Evolutionary conservation across 1,284 basidiomycete species (phyloP), one percentile per base, ranked within the genome.

Genomic region (Amylostereum chailletii): DNA sequence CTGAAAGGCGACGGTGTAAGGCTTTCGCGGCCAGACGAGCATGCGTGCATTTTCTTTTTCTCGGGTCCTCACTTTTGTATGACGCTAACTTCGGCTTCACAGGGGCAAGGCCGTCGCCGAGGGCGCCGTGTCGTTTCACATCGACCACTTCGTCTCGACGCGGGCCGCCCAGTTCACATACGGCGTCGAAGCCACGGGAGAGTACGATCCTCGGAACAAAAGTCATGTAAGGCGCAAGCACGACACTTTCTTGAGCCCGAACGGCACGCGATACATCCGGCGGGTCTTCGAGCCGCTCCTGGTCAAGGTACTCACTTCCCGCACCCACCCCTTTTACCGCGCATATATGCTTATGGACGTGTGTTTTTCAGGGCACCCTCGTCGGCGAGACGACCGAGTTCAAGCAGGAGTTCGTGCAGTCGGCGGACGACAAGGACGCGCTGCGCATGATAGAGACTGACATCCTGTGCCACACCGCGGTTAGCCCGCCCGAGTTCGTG

Each of bases 101-200:
- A 27, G 6, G 42, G 78, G 77, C 53, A 80, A 79, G 51, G 77
- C 75, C 1, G 79, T 79, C 0, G 71, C 77, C 0, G 74, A 79
- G 42, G 77, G 78, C 2, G 76, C 74, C 0, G 64, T 80, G 27
- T 77, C 73, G 0, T 79, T 70, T 53, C 73, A 71, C 49, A 51
- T 79, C 32, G 72, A 80, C 52, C 74, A 71, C 49, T 67, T 67
- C 19, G 76, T 80, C 7, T 64, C 70, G 6, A 66, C 68, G 0
- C 62, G 77, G 8, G 65, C 77, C 10, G 63, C 78, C 1, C 72
- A 64, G 54, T 56, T 64, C 33, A 67, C 71, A 0, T 77, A 77
- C 34, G 42, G 42, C n/a, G 29, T 30, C 27, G 9, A 30, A 6
- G 29, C 27, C 27, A 29, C 42, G 4, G 27, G 32, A 10, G 42